Evolutionary conservation across 2,329 filamentous ascomycete species (phyloP), one percentile per base, ranked within the genome.

Genomic region (Aspergillus sojae): DNA sequence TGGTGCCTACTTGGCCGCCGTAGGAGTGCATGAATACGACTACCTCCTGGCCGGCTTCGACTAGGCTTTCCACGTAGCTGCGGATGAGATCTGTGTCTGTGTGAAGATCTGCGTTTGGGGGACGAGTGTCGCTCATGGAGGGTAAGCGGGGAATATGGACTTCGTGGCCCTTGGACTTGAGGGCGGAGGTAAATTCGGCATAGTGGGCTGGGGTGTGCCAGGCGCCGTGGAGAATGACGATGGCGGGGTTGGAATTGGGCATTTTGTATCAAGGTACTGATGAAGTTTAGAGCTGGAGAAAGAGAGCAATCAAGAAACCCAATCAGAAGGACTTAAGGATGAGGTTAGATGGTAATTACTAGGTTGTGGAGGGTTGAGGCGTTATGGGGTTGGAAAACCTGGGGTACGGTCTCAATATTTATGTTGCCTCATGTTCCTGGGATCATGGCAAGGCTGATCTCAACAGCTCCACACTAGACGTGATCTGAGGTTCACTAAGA

Each of bases 11-110:
- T n/a, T 64, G 62, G 1, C 62, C 62, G 7, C 64, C 60, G 48
- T 66, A 66, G 16, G 64, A 66, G 28, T 66, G 64, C 45, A 60
- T 58, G n/a, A 64, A 21, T 4, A 62, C 57, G 3, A 62, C 34
- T 4, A 66, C 3, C 1, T n/a, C 16, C 32, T 36, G 62, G 48
- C 64, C 60, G n/a, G 57, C 57, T 2, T 50, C n/a, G 14, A 26
- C 48, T 6, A 66, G 46, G 23, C 32, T 28, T 26, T 50, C 28
- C 19, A 61, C 48, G 43, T 62, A 61, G 30, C 11, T 50, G 23
- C 23, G 26, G 46, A 50, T 30, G 26, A n/a, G 4, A 4, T 16
- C 16, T 6, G 46, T 30, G 23, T 30, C 46, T 6, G 46, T 19
- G 23, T n/a, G 3, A 1, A 50, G 23, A 6, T 50, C 23, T 21